Conservation (phyloP, 2,329 filamentous ascomycete species). For the Hymenoscyphus fraxineus region DNA sequence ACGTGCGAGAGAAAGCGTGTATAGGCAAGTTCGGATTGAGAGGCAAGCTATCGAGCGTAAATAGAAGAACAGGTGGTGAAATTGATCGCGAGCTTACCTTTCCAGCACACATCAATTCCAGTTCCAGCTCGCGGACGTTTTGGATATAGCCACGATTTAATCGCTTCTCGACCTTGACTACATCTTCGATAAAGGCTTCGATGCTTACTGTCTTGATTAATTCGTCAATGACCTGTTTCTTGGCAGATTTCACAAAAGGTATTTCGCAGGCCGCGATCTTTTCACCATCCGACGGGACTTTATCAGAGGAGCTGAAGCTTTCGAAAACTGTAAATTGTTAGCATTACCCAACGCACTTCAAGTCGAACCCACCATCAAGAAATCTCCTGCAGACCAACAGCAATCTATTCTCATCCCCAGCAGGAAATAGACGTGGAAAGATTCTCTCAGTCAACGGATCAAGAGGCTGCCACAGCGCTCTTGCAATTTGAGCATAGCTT, state of each 20-base stretch:
- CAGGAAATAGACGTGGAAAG: background rate
- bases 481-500: constrained; percentile 23
- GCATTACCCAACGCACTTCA: background rate
- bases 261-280: constrained; percentile 16
- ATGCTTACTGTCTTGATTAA: constrained; percentile 21
- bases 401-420: constrained; percentile 14
- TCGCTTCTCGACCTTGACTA: constrained; percentile 21
- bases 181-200: constrained; percentile 24
- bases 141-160: constrained; percentile 20
- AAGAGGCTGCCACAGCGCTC: constrained; percentile 26
- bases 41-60: constrained; percentile 18
- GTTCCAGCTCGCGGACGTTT: constrained; percentile 22
- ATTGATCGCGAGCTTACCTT: constrained; percentile 17
- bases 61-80: background rate
- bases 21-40: constrained; percentile 22
- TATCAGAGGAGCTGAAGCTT: constrained; percentile 14
- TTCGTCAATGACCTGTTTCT: constrained; percentile 24
- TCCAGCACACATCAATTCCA: constrained; percentile 26
- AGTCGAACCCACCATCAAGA: constrained; percentile 23
- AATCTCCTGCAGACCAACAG: constrained; percentile 22
- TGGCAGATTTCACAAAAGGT: constrained; percentile 19
- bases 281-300: background rate
- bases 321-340: constrained; percentile 22
- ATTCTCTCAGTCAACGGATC: constrained; percentile 9
- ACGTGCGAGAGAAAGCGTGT: constrained; percentile 21